Percentiles rank a stretch among this genome's conserved stretches.
Conservation (phyloP, 164 flowering plant genomes). For the Saururus chinensis region DNA sequence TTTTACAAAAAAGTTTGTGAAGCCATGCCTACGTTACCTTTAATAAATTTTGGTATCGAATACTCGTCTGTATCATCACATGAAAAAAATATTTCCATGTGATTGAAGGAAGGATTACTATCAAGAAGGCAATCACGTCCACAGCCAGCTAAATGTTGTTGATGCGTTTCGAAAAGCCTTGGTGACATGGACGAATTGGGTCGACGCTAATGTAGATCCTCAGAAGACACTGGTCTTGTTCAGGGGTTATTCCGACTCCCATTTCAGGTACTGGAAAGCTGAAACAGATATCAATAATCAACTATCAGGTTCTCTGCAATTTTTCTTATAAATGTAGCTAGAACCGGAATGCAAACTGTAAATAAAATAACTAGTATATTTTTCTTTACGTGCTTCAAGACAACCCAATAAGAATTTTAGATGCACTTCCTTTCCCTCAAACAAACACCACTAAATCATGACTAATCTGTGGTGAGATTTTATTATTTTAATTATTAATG, state of each 20-base stretch:
- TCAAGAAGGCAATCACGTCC: slow-evolving; percentile 92
- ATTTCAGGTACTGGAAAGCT: slow-evolving; percentile 92
- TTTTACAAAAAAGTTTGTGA: not conserved
- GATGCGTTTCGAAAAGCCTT: slow-evolving; percentile 88
- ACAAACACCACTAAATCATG: too few relatives aligned
- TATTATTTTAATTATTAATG: too few relatives aligned
- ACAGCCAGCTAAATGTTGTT: slow-evolving; percentile 49
- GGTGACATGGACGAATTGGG: slow-evolving; percentile 91
- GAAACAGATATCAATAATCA: not conserved
- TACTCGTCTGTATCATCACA: too few relatives aligned
- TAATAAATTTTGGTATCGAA: not conserved
- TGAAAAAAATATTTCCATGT: not conserved
- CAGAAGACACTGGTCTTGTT: slow-evolving; percentile 60
- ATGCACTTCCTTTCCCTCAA: too few relatives aligned
- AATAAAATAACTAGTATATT: too few relatives aligned
- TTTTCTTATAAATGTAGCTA: too few relatives aligned
- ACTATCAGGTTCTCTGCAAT: too few relatives aligned
- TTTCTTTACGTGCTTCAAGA: not conserved
- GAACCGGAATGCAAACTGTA: not conserved
- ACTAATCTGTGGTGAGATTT: too few relatives aligned
- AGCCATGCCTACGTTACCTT: not conserved
- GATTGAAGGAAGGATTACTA: slow-evolving; percentile 77
- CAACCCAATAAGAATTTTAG: too few relatives aligned
- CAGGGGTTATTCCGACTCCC: slow-evolving; percentile 91
- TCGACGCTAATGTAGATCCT: slow-evolving; percentile 69